A percentile compares a stretch with the other conserved stretches of the same genome.
Evolutionary conservation across 2,329 filamentous ascomycete genomes (phyloP).

Genomic region (Neonectria coccinea): DNA sequence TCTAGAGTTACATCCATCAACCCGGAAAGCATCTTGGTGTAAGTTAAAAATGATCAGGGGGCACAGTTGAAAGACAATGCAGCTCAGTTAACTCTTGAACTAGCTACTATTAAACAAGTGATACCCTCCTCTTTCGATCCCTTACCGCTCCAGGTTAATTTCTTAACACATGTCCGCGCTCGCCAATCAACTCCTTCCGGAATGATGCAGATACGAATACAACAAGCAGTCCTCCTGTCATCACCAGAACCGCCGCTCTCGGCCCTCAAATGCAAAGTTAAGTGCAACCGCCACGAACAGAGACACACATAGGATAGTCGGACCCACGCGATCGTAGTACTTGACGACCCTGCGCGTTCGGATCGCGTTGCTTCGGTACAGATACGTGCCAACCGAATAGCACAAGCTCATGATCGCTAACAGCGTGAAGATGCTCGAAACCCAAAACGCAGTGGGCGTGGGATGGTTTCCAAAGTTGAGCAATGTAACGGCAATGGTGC

Average conservation of each 20-base stretch:
- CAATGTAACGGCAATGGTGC: conserved; percentile 84
- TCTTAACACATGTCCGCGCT: conserved; percentile 5
- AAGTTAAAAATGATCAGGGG: no score
- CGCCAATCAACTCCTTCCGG: conserved; percentile 25
- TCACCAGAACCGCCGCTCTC: conserved; percentile 68
- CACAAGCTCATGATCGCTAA: conserved; percentile 82
- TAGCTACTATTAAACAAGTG: conserved; percentile 22
- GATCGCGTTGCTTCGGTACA: conserved; percentile 90
- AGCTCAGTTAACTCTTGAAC: conserved; percentile 24
- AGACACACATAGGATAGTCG: conserved; percentile 78
- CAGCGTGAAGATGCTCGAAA: conserved; percentile 83
- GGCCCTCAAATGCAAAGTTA: conserved; percentile 85
- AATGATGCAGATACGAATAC: conserved; percentile 24
- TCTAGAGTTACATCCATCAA: no score
- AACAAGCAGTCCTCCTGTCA: not conserved
- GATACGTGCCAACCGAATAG: conserved; percentile 86
- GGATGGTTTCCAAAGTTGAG: conserved; percentile 80
- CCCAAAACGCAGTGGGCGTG: conserved; percentile 70
- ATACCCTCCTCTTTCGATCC: conserved; percentile 20
- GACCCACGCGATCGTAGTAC: conserved; percentile 92
- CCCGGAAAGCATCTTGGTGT: no score
- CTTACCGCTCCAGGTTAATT: conserved; percentile 14
- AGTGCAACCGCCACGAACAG: conserved; percentile 79
- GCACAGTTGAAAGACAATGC: not conserved
- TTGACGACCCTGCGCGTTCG: conserved; percentile 84